Base-by-base conservation (phyloP, 2,329 filamentous ascomycete genomes). In the Trichoderma sp. region DNA sequence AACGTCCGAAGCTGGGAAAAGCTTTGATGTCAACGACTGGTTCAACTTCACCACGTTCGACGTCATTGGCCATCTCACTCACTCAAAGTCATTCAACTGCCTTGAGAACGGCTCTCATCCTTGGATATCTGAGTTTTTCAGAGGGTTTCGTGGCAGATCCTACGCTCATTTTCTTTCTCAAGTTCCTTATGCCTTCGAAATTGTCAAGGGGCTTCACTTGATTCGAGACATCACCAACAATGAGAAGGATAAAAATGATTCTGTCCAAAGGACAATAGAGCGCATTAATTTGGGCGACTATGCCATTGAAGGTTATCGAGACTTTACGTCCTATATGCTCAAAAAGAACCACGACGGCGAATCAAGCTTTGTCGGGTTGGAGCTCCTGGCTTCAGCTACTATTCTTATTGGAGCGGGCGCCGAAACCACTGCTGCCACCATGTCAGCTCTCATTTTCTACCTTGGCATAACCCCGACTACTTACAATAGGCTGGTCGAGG, bases 51-150 rank as follows among this genome's bases (percentile, higher is more conserved):
- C 78, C 2, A 80, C 82, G 0, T 82, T 85, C 72, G 83, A 84
- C 74, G 81, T 85, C 24, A 81, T 83, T n/a, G 77, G 78, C 7
- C 75, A 79, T 56, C 77, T 86, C 34, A 79, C 82, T 0, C 86
- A 85, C 73, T 83, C 82, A 14, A 80, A 85, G 60, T 80, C 82
- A 0, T 85, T 84, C 72, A 75, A 76, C 18, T 79, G 79, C 70
- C 74, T 84, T 9, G 73, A 78, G n/a, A 76, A 74, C 47, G 74
- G 74, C 28, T 76, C 76, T 60, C 77, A 80, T 26, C 78, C 78
- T 0, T 80, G 77, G 75, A 73, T 80, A 3, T 43, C 32, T 0
- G 64, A 74, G 4, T 75, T 80, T 7, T 77, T 79, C 56, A 34
- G 71, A 0, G 57, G 71, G 0, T 28, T 77, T 32, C 70, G 67